Percentiles rank a stretch among this genome's conserved stretches.
These are phyloP conservation scores for Plasmodium reichenowi DNA, from an alignment of 169 alveolate species.

Conservation along the genomic window DNA sequence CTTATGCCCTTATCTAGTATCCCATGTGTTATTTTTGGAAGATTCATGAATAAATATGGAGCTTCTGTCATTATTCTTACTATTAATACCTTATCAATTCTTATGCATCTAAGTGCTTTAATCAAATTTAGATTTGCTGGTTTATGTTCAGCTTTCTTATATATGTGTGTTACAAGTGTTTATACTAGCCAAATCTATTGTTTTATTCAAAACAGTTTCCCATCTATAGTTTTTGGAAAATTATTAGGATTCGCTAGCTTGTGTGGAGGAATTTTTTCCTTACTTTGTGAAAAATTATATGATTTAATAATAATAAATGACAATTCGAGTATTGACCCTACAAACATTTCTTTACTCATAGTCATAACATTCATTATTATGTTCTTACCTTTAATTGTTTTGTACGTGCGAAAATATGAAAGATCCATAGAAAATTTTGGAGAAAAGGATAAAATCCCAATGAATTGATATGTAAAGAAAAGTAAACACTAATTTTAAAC, in stretches of 20 bases:
- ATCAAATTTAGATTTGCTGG: constrained; percentile 60
- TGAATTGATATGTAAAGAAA: not conserved
- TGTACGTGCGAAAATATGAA: constrained; percentile 63
- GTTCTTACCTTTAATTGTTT: constrained; percentile 56
- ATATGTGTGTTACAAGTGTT: constrained; percentile 79
- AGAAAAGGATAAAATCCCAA: not conserved
- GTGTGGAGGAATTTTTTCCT: constrained; percentile 82
- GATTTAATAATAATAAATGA: constrained; percentile 19
- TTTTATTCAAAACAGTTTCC: constrained; percentile 77
- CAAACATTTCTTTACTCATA: constrained; percentile 8
- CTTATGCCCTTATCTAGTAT: constrained; percentile 45
- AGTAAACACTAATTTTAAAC: not conserved
- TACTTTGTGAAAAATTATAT: constrained; percentile 74
- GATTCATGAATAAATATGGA: constrained; percentile 71
- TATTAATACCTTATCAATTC: constrained; percentile 76
- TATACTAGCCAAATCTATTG: constrained; percentile 81
- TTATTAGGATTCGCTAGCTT: constrained; percentile 78
- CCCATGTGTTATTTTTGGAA: constrained; percentile 69
- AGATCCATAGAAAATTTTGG: constrained; percentile 18
- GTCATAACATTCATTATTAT: constrained; percentile 28
- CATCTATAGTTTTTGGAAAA: constrained; percentile 81
- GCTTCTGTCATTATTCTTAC: constrained; percentile 66
- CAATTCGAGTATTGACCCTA: constrained; percentile 30
- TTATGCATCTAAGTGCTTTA: constrained; percentile 77
- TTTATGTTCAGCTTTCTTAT: constrained; percentile 71